These are phyloP conservation scores for rapeseed (Brassica napus) DNA, from an alignment of 345 rosid genomes.

Conservation along the genomic window DNA sequence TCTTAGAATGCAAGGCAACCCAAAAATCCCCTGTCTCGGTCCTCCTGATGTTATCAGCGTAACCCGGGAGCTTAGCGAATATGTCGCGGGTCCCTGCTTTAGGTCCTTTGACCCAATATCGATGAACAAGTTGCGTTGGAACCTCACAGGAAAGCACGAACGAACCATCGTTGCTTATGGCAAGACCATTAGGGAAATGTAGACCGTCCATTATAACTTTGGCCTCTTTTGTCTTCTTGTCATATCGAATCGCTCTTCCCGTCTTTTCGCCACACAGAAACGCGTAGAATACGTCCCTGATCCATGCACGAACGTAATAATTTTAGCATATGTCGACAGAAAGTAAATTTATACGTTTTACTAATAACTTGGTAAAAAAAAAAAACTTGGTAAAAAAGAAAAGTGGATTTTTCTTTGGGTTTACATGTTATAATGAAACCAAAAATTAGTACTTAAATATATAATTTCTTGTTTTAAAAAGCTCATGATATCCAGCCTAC, in stretches of 20 bases:
- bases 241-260: conserved; percentile 63
- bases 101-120: conserved; percentile 50
- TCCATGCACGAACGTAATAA: not conserved
- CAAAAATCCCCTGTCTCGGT: conserved; percentile 59
- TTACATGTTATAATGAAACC: not conserved
- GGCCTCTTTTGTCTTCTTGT: conserved; percentile 52
- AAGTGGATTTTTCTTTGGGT: not conserved
- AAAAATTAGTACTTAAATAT: not conserved
- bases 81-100: conserved; percentile 42
- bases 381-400: not conserved
- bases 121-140: conserved; percentile 40
- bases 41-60: conserved; percentile 63
- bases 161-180: conserved; percentile 61
- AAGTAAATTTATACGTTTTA: not conserved
- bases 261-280: conserved; percentile 55
- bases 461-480: not conserved
- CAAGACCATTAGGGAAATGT: conserved; percentile 72
- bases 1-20: conserved; percentile 55
- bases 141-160: conserved; percentile 60
- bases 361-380: not conserved
- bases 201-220: conserved; percentile 48
- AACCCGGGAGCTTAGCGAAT: conserved; percentile 57
- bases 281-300: conserved; percentile 42
- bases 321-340: not conserved
- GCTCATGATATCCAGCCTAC: not conserved